These are phyloP conservation scores for Globisporangium cylindrosporum DNA, from an alignment of 352 stramenopile species.

Conservation along the genomic window DNA sequence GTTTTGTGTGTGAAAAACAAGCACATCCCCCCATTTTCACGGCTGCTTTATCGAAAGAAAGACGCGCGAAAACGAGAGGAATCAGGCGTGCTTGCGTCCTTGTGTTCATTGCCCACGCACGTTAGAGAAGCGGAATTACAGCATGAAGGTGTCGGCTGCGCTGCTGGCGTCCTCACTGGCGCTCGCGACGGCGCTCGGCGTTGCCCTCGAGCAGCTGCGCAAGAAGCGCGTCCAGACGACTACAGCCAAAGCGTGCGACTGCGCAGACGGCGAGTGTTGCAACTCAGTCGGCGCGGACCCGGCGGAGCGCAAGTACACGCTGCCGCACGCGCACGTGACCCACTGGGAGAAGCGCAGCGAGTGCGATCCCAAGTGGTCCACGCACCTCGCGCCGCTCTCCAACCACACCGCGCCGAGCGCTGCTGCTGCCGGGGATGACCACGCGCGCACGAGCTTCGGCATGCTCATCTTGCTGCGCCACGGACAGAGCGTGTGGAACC, in stretches of 20 bases:
- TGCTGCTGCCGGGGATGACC: slow-evolving; percentile 18
- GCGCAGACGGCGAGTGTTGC: slow-evolving; percentile 71
- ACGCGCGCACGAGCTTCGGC: slow-evolving; percentile 53
- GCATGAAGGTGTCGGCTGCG: slow-evolving; percentile 14
- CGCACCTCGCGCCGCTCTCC: slow-evolving; percentile 35
- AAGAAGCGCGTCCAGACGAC: slow-evolving; percentile 1
- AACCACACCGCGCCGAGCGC: not conserved
- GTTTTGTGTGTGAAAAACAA: slow-evolving; percentile 1
- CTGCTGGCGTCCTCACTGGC: slow-evolving; percentile 13
- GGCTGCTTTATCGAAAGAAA: slow-evolving; percentile 2
- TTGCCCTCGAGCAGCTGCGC: slow-evolving; percentile 2
- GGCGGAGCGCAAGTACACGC: slow-evolving; percentile 63
- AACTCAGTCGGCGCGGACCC: slow-evolving; percentile 45
- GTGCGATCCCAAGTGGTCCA: slow-evolving; percentile 59
- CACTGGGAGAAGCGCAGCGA: slow-evolving; percentile 63
- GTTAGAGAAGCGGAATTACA: not conserved
- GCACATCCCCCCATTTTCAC: slow-evolving; percentile 10
- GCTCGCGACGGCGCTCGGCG: slow-evolving; percentile 6
- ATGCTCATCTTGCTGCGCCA: slow-evolving; percentile 83
- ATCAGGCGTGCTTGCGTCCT: not conserved
- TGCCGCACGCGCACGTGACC: slow-evolving; percentile 67
- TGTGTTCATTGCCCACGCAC: not conserved
- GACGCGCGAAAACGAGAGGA: not conserved
- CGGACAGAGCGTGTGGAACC: slow-evolving; percentile 85
- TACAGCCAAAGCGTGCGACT: slow-evolving; percentile 40